A percentile compares a stretch with the other conserved stretches of the same genome.
These are phyloP conservation scores for Chaetomium olivaceum DNA, from an alignment of 2,329 filamentous ascomycete species.

Conservation along the genomic window DNA sequence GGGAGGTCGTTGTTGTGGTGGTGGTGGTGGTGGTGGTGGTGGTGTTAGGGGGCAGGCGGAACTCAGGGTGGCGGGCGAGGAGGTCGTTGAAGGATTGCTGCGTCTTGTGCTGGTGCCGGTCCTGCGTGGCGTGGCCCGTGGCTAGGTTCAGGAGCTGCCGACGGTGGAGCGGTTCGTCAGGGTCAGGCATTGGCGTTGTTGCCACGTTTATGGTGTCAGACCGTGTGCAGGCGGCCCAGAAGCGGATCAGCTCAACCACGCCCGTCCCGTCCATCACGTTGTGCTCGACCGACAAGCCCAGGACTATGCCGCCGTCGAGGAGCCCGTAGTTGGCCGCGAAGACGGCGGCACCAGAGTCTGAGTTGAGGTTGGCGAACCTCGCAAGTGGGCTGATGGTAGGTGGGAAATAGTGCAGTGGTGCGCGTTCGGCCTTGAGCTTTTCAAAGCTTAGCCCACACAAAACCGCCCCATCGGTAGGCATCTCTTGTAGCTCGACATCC, in stretches of 20 bases:
- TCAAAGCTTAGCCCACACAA: not conserved
- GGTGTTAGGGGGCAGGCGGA: not conserved
- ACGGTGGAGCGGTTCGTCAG: conserved; percentile 9
- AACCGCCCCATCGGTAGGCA: not conserved
- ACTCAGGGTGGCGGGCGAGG: conserved; percentile 9
- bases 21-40: not conserved
- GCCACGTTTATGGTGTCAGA: not conserved
- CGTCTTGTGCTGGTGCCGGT: not conserved
- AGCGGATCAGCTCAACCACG: conserved; percentile 14
- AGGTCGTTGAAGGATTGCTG: not conserved
- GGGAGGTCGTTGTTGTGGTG: not conserved
- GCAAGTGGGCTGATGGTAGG: not conserved
- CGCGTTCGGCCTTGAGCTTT: conserved; percentile 6
- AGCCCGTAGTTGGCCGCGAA: conserved; percentile 13
- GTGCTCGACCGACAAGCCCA: conserved; percentile 14
- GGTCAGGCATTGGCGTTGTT: not conserved
- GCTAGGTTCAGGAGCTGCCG: not conserved
- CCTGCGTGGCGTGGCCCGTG: not conserved
- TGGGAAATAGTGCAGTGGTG: conserved; percentile 18
- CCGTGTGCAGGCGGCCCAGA: conserved; percentile 12
- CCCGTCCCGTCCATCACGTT: conserved; percentile 19
- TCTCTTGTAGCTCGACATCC: not conserved
- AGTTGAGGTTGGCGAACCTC: not conserved
- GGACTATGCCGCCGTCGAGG: conserved; percentile 2
- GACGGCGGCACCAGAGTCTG: conserved; percentile 4